Conservation (phyloP, 345 rosid species). For the Eucalyptus globulus region DNA sequence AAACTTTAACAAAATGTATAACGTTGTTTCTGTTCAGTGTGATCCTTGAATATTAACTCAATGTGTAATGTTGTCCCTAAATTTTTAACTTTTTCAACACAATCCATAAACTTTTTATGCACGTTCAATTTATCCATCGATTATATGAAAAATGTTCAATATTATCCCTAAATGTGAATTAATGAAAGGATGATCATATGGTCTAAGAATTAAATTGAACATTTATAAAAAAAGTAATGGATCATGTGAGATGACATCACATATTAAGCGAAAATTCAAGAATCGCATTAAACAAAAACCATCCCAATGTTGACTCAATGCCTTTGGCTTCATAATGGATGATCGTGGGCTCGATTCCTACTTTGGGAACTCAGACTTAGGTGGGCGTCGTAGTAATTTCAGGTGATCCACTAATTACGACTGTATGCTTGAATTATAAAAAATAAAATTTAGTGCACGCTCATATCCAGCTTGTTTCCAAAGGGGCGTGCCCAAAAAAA, state of each 20-base stretch:
- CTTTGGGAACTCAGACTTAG: neutral
- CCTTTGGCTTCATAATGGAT: neutral
- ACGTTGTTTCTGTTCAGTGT: accelerated
- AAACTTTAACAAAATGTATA: too few species aligned
- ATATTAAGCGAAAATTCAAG: accelerated
- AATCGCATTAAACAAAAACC: neutral
- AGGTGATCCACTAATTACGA: neutral
- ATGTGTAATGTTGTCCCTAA: accelerated
- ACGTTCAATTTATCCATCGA: too few species aligned
- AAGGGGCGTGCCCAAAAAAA: neutral
- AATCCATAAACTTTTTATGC: accelerated
- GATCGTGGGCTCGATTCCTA: neutral
- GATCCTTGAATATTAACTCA: accelerated
- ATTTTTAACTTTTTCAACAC: too few species aligned
- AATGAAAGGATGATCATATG: too few species aligned
- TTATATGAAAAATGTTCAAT: too few species aligned
- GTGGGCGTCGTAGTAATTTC: neutral
- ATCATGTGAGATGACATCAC: too few species aligned
- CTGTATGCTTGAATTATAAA: neutral
- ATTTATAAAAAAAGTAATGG: too few species aligned
- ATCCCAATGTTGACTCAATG: neutral
- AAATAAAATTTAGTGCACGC: neutral
- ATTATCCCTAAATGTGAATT: too few species aligned
- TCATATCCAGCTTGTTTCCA: neutral
- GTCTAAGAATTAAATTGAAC: neutral